Conservation (phyloP, 176 grass and related monocot species). For the Oryza punctata region DNA sequence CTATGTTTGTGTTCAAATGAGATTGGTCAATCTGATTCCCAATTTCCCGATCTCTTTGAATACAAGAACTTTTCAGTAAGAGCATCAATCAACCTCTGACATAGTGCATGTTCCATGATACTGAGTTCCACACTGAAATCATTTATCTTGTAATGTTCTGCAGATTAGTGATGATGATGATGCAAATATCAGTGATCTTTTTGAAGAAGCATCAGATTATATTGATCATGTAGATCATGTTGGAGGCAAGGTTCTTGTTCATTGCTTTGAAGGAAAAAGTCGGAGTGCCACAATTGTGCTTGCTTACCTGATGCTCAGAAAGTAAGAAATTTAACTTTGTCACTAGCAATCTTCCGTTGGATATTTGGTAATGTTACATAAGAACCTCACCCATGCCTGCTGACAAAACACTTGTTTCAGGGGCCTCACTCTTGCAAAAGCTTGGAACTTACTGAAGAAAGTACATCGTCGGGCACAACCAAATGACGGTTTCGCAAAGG, state of each 20-base stretch:
- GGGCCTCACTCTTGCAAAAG: conserved; percentile 65
- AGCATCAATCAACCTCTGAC: conserved; percentile 29
- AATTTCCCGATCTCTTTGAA: conserved; percentile 85
- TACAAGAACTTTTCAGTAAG: conserved; percentile 98
- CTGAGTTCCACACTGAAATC: conserved; percentile 6
- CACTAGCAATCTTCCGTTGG: neutral
- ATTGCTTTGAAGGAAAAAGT: conserved; percentile 99
- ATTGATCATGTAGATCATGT: conserved; percentile 56
- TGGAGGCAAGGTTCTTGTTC: conserved; percentile 81
- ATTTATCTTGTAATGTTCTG: neutral
- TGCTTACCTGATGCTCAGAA: conserved; percentile 86
- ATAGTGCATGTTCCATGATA: conserved; percentile 25
- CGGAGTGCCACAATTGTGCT: conserved; percentile 84
- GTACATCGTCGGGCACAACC: conserved; percentile 78
- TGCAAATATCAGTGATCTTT: conserved; percentile 82
- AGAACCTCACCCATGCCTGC: neutral
- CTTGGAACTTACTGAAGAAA: conserved; percentile 89
- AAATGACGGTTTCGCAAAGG: conserved; percentile 83
- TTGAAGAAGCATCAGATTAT: conserved; percentile 80
- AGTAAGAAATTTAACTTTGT: conserved; percentile 46
- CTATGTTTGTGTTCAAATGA: conserved; percentile 98
- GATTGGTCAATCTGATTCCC: conserved; percentile 98
- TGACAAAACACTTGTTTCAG: conserved; percentile 39
- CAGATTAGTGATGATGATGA: conserved; percentile 97
- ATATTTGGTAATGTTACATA: neutral